Evolutionary conservation across 2,329 filamentous ascomycete species (phyloP).

Genomic region (Leptographium flavum): DNA sequence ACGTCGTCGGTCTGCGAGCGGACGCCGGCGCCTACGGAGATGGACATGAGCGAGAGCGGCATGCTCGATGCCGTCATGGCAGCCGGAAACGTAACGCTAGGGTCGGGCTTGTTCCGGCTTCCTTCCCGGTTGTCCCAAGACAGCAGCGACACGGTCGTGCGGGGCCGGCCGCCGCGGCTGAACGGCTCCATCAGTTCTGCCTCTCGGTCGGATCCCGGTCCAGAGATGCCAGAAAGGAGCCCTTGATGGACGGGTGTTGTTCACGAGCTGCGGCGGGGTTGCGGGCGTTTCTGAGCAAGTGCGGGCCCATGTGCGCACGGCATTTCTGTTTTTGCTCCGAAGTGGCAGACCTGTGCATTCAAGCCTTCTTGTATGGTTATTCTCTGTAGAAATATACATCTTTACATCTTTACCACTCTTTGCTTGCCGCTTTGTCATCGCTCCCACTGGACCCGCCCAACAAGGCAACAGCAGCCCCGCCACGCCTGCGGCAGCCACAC

Average conservation of each 20-base stretch:
- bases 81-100: background rate
- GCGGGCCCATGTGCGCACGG: too few species aligned
- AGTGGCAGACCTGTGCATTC: too few species aligned
- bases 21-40: background rate
- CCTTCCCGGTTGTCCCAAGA: background rate
- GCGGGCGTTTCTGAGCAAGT: too few species aligned
- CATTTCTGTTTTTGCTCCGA: too few species aligned
- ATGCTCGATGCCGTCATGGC: conserved; percentile 2
- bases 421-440: too few species aligned
- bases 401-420: too few species aligned
- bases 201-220: too few species aligned
- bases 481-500: background rate
- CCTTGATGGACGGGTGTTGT: too few species aligned
- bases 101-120: background rate
- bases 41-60: background rate
- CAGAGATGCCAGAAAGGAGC: background rate
- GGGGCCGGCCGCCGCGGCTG: background rate
- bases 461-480: background rate
- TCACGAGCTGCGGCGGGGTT: too few species aligned
- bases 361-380: too few species aligned
- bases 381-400: too few species aligned
- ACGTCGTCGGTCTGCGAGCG: background rate
- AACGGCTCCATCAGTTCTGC: background rate
- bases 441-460: background rate
- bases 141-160: background rate